Percentiles rank a stretch among this genome's conserved stretches.
These are phyloP conservation scores for Boletus vermiculosoides DNA, from an alignment of 768 basidiomycete genomes.

Conservation along the genomic window DNA sequence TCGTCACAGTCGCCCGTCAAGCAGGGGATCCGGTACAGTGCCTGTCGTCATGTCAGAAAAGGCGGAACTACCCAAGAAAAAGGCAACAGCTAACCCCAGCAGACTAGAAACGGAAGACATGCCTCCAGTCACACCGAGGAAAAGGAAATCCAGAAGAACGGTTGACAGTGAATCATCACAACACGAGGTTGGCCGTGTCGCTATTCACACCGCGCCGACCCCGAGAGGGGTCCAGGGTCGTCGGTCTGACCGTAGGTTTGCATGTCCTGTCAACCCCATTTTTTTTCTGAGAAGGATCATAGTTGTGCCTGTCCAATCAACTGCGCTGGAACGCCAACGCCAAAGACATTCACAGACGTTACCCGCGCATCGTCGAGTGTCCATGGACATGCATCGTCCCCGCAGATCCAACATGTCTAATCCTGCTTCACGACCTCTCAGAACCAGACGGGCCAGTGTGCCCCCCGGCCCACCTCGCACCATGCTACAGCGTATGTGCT, in stretches of 20 bases:
- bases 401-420: slow-evolving; percentile 23
- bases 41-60: slow-evolving; percentile 29
- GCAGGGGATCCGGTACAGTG: slow-evolving; percentile 5
- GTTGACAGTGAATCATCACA: slow-evolving; percentile 11
- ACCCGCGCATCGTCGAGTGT: slow-evolving; percentile 25
- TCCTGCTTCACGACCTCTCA: slow-evolving; percentile 23
- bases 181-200: slow-evolving; percentile 14
- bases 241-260: slow-evolving; percentile 29
- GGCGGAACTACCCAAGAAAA: slow-evolving; percentile 24
- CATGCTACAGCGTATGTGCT: slow-evolving; percentile 64
- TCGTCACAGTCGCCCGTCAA: slow-evolving; percentile 17
- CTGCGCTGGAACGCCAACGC: slow-evolving; percentile 27
- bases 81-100: slow-evolving; percentile 12
- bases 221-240: slow-evolving; percentile 23
- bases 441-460: slow-evolving; percentile 26
- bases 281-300: slow-evolving; percentile 9
- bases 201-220: slow-evolving; percentile 13
- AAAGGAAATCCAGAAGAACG: slow-evolving; percentile 27
- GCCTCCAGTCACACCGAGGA: slow-evolving; percentile 19
- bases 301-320: slow-evolving; percentile 24
- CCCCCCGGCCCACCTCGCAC: slow-evolving; percentile 40
- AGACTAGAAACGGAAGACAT: slow-evolving; percentile 19
- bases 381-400: slow-evolving; percentile 27
- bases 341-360: slow-evolving; percentile 21
- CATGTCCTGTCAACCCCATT: neutral